A percentile compares a stretch with the other conserved stretches of the same genome.
These are phyloP conservation scores for Lindgomyces ingoldianus DNA, from an alignment of 495 filamentous ascomycete species.

Conservation along the genomic window DNA sequence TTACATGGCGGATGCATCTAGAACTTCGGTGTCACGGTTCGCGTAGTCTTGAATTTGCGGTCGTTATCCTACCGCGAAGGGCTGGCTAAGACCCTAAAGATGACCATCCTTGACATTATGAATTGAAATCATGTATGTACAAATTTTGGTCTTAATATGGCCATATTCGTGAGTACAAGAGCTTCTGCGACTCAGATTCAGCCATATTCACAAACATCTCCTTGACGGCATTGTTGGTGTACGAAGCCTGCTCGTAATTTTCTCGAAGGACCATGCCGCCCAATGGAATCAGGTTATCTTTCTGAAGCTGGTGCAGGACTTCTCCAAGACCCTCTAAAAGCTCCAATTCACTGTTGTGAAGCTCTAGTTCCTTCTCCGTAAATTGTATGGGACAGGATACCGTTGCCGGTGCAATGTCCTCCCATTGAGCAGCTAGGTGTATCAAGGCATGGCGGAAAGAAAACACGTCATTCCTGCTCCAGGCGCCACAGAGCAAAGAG, in stretches of 20 bases:
- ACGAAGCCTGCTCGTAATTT: constrained; percentile 19
- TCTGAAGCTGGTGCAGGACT: constrained; percentile 16
- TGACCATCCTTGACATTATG: no score
- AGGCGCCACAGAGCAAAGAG: constrained; percentile 12
- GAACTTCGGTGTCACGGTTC: no score
- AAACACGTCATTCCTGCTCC: constrained; percentile 10
- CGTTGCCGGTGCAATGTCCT: constrained; percentile 13
- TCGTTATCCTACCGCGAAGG: no score
- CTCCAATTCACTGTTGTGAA: constrained; percentile 17
- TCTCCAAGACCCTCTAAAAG: constrained; percentile 23
- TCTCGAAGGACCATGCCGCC: constrained; percentile 18
- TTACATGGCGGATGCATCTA: no score
- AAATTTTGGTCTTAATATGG: constrained; percentile 15
- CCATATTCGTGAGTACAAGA: constrained; percentile 19
- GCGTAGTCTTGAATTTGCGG: no score
- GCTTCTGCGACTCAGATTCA: constrained; percentile 15
- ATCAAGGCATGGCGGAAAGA: constrained; percentile 15
- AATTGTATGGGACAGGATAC: constrained; percentile 17
- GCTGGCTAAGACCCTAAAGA: no score
- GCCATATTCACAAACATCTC: constrained; percentile 21
- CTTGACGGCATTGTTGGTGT: constrained; percentile 10
- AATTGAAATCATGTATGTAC: no score
- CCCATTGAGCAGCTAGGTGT: constrained; percentile 15
- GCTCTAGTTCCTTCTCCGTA: constrained; percentile 20
- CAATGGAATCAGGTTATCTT: constrained; percentile 18